These are phyloP conservation scores for Hericium rajendrae DNA, from an alignment of 768 basidiomycete species.

Conservation along the genomic window DNA sequence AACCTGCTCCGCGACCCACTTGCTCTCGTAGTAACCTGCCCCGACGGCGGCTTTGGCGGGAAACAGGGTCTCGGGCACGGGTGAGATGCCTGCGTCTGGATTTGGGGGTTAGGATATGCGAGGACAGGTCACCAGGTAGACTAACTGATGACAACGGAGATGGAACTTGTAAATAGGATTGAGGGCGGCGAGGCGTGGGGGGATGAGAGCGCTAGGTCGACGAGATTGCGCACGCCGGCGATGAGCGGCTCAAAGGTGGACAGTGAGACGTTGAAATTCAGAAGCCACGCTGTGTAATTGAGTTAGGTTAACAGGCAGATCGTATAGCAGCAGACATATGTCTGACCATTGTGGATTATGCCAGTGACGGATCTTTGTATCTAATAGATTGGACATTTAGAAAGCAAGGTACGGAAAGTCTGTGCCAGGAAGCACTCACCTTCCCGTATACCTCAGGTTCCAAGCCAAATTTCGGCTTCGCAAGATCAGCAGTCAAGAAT, in stretches of 20 bases:
- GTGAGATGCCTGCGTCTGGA: not conserved
- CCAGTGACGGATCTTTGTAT: not conserved
- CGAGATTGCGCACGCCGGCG: not conserved
- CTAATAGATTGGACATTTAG: not conserved
- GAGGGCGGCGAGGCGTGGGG: not conserved
- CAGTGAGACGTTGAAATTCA: conserved; percentile 1
- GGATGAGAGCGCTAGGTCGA: not conserved
- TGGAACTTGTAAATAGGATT: conserved; percentile 1
- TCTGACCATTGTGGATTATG: conserved; percentile 1
- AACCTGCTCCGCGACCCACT: conserved; percentile 35
- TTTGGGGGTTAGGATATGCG: not conserved
- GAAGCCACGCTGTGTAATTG: not conserved
- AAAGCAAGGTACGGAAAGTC: not conserved
- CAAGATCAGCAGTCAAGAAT: conserved; percentile 9
- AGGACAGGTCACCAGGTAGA: not conserved
- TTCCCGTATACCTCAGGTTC: conserved; percentile 4
- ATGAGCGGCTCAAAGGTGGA: conserved; percentile 1
- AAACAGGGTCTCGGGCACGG: conserved; percentile 26
- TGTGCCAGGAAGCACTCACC: not conserved
- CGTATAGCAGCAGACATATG: not conserved
- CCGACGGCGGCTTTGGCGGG: conserved; percentile 25
- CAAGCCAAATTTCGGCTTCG: conserved; percentile 7
- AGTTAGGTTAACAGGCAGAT: not conserved
- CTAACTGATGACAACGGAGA: not conserved
- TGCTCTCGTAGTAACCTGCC: conserved; percentile 36